phyloP scores from a whole-genome alignment of 305 asterid genomes.

The Fraxinus velutina region DNA sequence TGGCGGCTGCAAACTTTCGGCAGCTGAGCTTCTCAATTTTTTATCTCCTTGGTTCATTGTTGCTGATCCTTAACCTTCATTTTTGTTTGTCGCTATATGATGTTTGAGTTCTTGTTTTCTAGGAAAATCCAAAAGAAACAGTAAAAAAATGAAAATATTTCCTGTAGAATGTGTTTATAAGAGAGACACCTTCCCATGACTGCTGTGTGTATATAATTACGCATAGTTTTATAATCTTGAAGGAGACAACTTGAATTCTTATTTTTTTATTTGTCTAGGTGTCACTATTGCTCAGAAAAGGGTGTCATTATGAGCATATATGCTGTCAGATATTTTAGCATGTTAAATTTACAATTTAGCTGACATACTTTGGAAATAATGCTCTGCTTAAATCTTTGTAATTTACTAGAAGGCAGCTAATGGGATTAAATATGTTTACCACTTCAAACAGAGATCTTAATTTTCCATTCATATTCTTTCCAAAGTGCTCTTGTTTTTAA shows the following conservation, averaged over 20 bases:
- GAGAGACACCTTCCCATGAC: background rate
- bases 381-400: background rate
- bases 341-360: background rate
- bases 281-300: conserved; percentile 8
- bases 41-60: background rate
- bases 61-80: background rate
- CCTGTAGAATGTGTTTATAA: background rate
- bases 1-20: conserved; percentile 3
- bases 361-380: conserved; percentile 11
- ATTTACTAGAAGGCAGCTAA: background rate
- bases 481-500: background rate
- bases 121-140: background rate
- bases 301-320: background rate
- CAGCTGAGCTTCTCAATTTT: background rate
- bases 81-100: background rate
- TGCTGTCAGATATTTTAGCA: conserved; percentile 8
- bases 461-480: background rate
- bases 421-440: background rate
- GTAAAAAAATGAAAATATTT: background rate
- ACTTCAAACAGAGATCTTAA: conserved; percentile 7
- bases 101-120: background rate
- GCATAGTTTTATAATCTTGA: background rate
- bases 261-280: conserved; percentile 3
- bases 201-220: background rate
- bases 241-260: conserved; percentile 2